phyloP scores from a whole-genome alignment of 2,329 filamentous ascomycete genomes.

The Hymenoscyphus linearis region DNA sequence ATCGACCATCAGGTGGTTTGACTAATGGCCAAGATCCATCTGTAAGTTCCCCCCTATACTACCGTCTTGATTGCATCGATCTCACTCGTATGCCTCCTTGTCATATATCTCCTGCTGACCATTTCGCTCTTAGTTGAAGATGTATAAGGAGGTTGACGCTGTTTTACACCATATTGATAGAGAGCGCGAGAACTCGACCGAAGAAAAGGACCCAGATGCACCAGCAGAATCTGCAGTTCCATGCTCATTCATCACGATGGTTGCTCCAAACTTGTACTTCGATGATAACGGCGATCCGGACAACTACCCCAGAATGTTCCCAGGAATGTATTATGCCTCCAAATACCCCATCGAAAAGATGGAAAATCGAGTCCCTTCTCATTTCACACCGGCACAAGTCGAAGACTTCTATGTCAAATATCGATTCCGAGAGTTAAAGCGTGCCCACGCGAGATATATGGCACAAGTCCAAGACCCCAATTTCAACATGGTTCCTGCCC shows the following conservation, averaged over 20 bases:
- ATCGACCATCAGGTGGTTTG: background rate
- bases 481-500: slow-evolving; percentile 9
- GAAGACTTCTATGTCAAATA: slow-evolving; percentile 26
- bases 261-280: slow-evolving; percentile 1
- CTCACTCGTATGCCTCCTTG: background rate
- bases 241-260: slow-evolving; percentile 1
- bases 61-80: background rate
- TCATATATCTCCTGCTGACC: background rate
- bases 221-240: slow-evolving; percentile 1
- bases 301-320: slow-evolving; percentile 6
- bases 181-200: background rate
- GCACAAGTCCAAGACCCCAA: no score
- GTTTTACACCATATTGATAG: background rate
- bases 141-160: slow-evolving; percentile 1
- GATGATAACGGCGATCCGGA: background rate
- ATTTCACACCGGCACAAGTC: slow-evolving; percentile 20
- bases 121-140: background rate
- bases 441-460: no score
- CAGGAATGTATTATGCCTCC: slow-evolving; percentile 14
- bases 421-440: slow-evolving; percentile 29
- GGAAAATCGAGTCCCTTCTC: slow-evolving; percentile 15
- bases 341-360: slow-evolving; percentile 23
- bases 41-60: background rate
- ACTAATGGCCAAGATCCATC: background rate
- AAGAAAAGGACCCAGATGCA: slow-evolving; percentile 2